phyloP scores from a whole-genome alignment of 2,329 filamentous ascomycete species.

The Ophiognomonia clavigignenti-juglandacearum region DNA sequence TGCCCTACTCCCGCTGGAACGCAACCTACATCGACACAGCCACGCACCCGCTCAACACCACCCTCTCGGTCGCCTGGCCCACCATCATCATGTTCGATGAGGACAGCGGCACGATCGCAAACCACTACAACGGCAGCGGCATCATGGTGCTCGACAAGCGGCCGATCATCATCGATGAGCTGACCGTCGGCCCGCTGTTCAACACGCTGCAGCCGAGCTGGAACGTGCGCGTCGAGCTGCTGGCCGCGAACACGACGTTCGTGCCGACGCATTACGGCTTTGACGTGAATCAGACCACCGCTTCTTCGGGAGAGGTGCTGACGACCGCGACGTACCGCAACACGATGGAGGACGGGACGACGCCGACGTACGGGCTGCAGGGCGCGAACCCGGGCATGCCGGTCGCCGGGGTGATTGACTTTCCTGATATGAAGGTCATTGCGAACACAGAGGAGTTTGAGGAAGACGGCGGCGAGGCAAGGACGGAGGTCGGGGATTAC shows the following conservation, averaged over 20 bases:
- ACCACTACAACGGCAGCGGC: slow-evolving; percentile 1
- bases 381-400: background rate
- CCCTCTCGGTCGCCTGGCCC: background rate
- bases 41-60: background rate
- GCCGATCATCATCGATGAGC: background rate
- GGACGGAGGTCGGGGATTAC: background rate
- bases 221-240: background rate
- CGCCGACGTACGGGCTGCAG: background rate
- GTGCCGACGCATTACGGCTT: background rate
- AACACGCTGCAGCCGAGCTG: background rate
- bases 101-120: background rate
- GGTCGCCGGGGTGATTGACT: background rate
- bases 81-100: slow-evolving; percentile 1
- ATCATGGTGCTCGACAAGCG: background rate
- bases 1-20: background rate
- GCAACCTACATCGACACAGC: background rate
- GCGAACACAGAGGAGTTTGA: background rate
- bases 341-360: background rate
- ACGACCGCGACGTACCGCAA: background rate
- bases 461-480: background rate
- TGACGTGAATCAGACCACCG: background rate
- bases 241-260: slow-evolving; percentile 1
- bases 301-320: background rate
- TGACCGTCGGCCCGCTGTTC: background rate
- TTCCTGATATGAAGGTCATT: background rate